Percentiles rank a stretch among this genome's conserved stretches.
These are phyloP conservation scores for Detonula confervacea DNA, from an alignment of 352 stramenopile genomes.

Conservation along the genomic window DNA sequence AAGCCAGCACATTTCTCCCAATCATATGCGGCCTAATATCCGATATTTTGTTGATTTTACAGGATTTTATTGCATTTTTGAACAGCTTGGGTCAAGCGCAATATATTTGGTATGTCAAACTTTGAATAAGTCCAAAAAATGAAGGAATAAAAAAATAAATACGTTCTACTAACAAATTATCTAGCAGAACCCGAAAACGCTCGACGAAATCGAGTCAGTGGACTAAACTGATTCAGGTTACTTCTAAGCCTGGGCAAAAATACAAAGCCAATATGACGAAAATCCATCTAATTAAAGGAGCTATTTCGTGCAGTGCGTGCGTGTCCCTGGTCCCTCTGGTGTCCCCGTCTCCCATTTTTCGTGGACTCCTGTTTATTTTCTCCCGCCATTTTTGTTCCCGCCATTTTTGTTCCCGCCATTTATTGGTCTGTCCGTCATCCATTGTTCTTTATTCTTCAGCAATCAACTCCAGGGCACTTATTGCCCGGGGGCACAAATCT, in stretches of 20 bases:
- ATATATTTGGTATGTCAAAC: constrained; percentile 13
- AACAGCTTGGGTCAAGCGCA: not conserved
- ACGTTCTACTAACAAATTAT: constrained; percentile 10
- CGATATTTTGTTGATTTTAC: too few relatives aligned
- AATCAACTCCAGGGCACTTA: not conserved
- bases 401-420: not conserved
- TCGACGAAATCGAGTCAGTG: constrained; percentile 9
- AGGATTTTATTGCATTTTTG: constrained; percentile 29
- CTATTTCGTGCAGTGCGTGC: not conserved
- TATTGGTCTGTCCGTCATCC: not conserved
- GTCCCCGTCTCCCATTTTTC: not conserved
- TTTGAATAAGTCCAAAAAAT: constrained; percentile 2
- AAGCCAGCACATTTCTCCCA: too few relatives aligned
- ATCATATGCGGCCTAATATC: too few relatives aligned
- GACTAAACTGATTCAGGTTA: constrained; percentile 1
- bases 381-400: too few relatives aligned
- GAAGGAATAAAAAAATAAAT: constrained; percentile 5
- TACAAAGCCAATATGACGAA: too few relatives aligned
- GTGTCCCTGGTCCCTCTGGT: too few relatives aligned
- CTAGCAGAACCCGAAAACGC: not conserved
- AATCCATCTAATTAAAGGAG: not conserved
- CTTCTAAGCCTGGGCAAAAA: too few relatives aligned
- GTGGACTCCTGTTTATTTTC: not conserved
- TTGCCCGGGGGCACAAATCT: not conserved
- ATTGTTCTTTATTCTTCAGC: not conserved